Base-by-base conservation (phyloP, 2,329 filamentous ascomycete genomes). In the Pseudogymnoascus sp. region DNA sequence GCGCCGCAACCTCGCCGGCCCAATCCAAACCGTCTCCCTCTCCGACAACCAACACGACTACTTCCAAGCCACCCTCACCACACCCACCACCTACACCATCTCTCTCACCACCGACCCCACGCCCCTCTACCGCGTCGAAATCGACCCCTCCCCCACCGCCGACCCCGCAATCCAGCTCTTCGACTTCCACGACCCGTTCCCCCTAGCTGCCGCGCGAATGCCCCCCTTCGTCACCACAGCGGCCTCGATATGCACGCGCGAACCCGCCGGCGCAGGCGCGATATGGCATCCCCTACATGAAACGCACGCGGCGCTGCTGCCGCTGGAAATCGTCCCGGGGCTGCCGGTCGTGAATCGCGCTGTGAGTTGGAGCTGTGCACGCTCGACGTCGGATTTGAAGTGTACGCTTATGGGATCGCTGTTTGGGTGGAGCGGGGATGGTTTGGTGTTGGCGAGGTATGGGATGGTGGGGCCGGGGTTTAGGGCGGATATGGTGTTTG, bases 161-260 rank as follows among this genome's bases (percentile, higher is more conserved):
- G 45, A 51, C 45, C 45, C 45, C 45, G 45, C 23, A 16, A 51
- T 51, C 45, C 45, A 51, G 45, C 45, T 51, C 45, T 54, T 54
- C 47, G 23, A 31, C n/a, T 10, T 31, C 47, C 2, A 16, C 6
- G 45, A 51, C 47, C 47, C 47, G 6, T 31, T 54, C 47, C 47
- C 47, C 14, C 14, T 54, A 1, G 47, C 47, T 3, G 26, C 8
- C 1, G 26, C 26, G 0, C 14, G 47, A 0, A 31, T 54, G 47
- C 14, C n/a, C 26, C 47, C 47, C 14, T 31, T 11, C 47, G 47
- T 54, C 14, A 5, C 14, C 23, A 11, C 6, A 14, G 14, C 4
- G 1, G 47, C 47, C 3, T 26, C 23, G 26, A 16, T 54, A 29
- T 54, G 47, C 26, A 54, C 47, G 8, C 47, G 26, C 8, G 47